Evolutionary conservation across 2,329 filamentous ascomycete species (phyloP).

Genomic region (Fusarium duplospermum): DNA sequence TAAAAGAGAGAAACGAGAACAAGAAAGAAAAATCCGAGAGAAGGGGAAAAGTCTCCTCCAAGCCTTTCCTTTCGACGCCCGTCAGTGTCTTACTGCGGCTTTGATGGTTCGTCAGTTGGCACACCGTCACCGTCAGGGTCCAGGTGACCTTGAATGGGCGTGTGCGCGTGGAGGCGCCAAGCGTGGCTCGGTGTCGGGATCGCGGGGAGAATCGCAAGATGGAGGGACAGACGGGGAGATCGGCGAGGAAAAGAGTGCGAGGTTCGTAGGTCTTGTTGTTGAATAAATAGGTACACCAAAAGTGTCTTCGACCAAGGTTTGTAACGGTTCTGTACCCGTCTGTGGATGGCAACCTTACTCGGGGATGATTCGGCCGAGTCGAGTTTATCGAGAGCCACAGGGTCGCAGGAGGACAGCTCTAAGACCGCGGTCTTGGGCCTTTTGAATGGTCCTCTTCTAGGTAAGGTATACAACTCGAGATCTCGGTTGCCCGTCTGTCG

Average conservation of each 20-base stretch:
- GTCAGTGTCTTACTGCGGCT: conserved; percentile 23
- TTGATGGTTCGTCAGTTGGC: conserved; percentile 35
- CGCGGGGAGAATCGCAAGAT: conserved; percentile 25
- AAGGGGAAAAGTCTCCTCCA: conserved; percentile 9
- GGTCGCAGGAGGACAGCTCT: background rate
- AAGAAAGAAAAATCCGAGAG: background rate
- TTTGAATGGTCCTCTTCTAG: background rate
- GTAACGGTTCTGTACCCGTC: conserved; percentile 1
- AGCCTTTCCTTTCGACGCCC: conserved; percentile 23
- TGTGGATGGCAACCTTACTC: conserved; percentile 13
- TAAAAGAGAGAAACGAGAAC: background rate
- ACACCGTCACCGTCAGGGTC: conserved; percentile 40
- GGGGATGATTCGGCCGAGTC: conserved; percentile 29
- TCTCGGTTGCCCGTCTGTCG: background rate
- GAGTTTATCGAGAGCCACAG: conserved; percentile 5
- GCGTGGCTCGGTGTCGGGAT: conserved; percentile 34
- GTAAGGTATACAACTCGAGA: background rate
- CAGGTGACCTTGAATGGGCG: conserved; percentile 36
- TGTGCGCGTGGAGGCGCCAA: conserved; percentile 32
- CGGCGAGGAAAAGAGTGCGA: background rate
- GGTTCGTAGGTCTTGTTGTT: background rate
- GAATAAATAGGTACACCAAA: background rate
- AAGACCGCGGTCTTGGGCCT: background rate
- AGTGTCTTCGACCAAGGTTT: background rate
- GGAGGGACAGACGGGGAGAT: background rate